Percentiles rank a stretch among this genome's conserved stretches.
These are phyloP conservation scores for Colletotrichum salicis DNA, from an alignment of 2,329 filamentous ascomycete species.

Conservation along the genomic window DNA sequence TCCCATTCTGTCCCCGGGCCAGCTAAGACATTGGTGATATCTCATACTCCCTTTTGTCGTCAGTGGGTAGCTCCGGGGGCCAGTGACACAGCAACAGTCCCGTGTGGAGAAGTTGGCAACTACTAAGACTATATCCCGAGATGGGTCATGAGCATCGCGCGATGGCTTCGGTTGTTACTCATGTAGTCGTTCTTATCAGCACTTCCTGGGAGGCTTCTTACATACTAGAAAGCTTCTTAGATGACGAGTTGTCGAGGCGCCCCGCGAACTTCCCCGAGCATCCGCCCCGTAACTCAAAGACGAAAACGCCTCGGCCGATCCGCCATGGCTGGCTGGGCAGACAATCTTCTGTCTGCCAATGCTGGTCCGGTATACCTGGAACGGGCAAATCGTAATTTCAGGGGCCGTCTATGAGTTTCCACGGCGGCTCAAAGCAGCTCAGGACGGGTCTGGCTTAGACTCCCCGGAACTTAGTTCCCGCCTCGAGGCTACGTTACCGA, in stretches of 20 bases:
- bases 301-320: not conserved
- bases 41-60: not conserved
- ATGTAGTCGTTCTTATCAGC: not conserved
- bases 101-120: not conserved
- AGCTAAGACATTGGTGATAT: not conserved
- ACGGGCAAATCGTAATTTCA: not conserved
- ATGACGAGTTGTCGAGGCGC: not conserved
- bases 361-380: not conserved
- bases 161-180: not conserved
- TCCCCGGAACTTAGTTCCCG: slow-evolving; percentile 7
- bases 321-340: not conserved
- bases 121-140: not conserved
- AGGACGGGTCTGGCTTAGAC: not conserved
- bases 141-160: not conserved
- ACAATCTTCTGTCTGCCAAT: not conserved
- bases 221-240: not conserved
- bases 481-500: not conserved
- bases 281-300: not conserved
- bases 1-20: not conserved
- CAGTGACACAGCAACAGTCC: not conserved
- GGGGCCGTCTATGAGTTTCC: not conserved
- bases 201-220: not conserved
- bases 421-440: not conserved
- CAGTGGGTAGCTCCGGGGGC: not conserved
- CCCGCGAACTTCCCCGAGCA: not conserved